A percentile compares a stretch with the other conserved stretches of the same genome.
phyloP scores from a whole-genome alignment of 2,329 filamentous ascomycete species.

The Fusarium oligoseptatum region DNA sequence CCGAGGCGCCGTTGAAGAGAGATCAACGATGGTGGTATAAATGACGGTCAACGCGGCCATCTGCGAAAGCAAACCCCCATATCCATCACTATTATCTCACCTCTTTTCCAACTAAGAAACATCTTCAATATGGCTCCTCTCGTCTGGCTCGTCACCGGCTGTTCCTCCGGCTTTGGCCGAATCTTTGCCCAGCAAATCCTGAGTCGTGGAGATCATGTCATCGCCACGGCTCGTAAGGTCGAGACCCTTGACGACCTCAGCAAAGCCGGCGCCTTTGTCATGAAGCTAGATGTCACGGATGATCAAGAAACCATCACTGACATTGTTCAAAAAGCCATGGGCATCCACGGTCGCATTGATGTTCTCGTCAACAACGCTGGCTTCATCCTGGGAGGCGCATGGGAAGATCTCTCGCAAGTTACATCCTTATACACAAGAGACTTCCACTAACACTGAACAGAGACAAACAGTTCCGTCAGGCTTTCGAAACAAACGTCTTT shows the following conservation, averaged over 20 bases:
- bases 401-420: slow-evolving; percentile 51
- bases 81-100: not conserved
- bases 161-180: slow-evolving; percentile 51
- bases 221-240: slow-evolving; percentile 47
- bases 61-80: not conserved
- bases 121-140: slow-evolving; percentile 42
- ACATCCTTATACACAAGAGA: not conserved
- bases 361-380: slow-evolving; percentile 54
- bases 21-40: not conserved
- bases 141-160: slow-evolving; percentile 52
- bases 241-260: slow-evolving; percentile 30
- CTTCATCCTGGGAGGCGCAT: slow-evolving; percentile 43
- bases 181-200: slow-evolving; percentile 40
- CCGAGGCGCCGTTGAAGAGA: not conserved
- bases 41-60: not conserved
- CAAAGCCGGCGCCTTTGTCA: not conserved
- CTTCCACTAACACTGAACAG: not conserved
- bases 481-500: slow-evolving; percentile 26
- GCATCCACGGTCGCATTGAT: slow-evolving; percentile 50
- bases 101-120: not conserved
- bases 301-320: slow-evolving; percentile 26
- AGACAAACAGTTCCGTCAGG: slow-evolving; percentile 11
- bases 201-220: slow-evolving; percentile 48
- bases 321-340: slow-evolving; percentile 45
- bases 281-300: slow-evolving; percentile 51